These are phyloP conservation scores for Saraca asoca DNA, from an alignment of 331 rosid species.

Conservation along the genomic window DNA sequence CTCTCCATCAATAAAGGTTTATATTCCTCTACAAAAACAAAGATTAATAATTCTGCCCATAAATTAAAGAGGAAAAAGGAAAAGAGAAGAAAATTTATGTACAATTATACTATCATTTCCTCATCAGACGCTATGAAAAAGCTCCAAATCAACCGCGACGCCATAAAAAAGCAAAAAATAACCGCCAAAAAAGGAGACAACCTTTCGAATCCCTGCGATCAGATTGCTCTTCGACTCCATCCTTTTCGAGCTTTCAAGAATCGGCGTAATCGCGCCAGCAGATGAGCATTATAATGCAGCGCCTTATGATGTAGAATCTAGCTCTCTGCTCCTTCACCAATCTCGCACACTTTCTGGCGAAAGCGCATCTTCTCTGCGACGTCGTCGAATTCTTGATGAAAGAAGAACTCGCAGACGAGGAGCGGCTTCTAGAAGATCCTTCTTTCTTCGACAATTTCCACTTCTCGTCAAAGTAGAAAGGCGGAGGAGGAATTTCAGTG, in stretches of 20 bases:
- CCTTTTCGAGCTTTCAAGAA: slow-evolving; percentile 33
- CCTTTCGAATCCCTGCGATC: too few relatives aligned
- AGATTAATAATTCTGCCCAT: slow-evolving; percentile 31
- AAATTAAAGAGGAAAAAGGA: not conserved
- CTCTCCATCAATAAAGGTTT: slow-evolving; percentile 31
- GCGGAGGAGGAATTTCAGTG: slow-evolving; percentile 37
- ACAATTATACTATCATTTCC: slow-evolving; percentile 56
- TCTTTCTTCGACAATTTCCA: slow-evolving; percentile 85
- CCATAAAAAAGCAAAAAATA: slow-evolving; percentile 13
- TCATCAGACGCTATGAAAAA: slow-evolving; percentile 23
- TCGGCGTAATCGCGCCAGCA: slow-evolving; percentile 85
- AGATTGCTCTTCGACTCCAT: too few relatives aligned
- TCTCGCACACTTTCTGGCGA: slow-evolving; percentile 75
- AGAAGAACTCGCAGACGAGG: slow-evolving; percentile 52
- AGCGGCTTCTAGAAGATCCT: slow-evolving; percentile 56
- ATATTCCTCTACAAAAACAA: slow-evolving; percentile 5
- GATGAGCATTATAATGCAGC: slow-evolving; percentile 93
- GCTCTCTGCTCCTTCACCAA: slow-evolving; percentile 93
- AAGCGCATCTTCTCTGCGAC: slow-evolving; percentile 57
- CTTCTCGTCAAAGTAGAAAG: slow-evolving; percentile 74
- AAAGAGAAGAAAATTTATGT: slow-evolving; percentile 35
- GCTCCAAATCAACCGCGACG: slow-evolving; percentile 37
- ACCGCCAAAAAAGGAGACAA: slow-evolving; percentile 24
- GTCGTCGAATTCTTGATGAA: slow-evolving; percentile 53
- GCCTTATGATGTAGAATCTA: slow-evolving; percentile 86